Conservation (phyloP, 2,329 filamentous ascomycete species). For the Verticillium isaacii region DNA sequence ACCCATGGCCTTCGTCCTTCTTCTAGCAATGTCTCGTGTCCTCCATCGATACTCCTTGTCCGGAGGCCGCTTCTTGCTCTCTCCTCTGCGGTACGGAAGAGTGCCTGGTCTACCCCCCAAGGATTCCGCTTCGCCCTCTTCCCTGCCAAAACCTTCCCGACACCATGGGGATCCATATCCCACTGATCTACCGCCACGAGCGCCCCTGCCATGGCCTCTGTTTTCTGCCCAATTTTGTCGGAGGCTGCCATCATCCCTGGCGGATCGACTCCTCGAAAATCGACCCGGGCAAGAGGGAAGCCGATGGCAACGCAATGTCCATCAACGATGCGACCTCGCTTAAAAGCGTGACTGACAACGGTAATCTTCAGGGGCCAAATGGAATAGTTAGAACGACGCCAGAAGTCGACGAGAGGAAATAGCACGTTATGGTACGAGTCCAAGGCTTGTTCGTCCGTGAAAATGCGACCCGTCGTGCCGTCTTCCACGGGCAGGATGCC, state of each 20-base stretch:
- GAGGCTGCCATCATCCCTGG: conserved; percentile 33
- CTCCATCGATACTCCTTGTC: conserved; percentile 24
- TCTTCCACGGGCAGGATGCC: conserved; percentile 21
- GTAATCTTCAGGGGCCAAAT: conserved; percentile 55
- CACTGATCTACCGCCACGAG: conserved; percentile 41
- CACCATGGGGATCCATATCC: conserved; percentile 48
- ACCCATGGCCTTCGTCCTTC: conserved; percentile 35
- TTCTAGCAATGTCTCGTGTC: conserved; percentile 35
- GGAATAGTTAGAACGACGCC: conserved; percentile 38
- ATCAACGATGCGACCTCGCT: conserved; percentile 56
- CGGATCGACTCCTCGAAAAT: conserved; percentile 62
- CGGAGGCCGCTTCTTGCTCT: conserved; percentile 30
- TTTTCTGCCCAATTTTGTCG: conserved; percentile 23
- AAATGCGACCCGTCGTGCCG: conserved; percentile 31
- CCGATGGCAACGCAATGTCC: conserved; percentile 61
- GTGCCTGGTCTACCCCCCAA: conserved; percentile 37
- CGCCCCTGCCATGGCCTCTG: conserved; percentile 36
- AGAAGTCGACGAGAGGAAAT: conserved; percentile 60
- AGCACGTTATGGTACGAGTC: conserved; percentile 85
- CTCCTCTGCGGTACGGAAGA: conserved; percentile 35
- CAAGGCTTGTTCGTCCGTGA: conserved; percentile 66
- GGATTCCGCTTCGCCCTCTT: conserved; percentile 48
- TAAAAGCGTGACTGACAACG: conserved; percentile 67
- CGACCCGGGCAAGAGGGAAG: conserved; percentile 39
- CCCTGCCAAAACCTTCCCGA: conserved; percentile 34